These are phyloP conservation scores for Saccharomycopsis selenospora DNA, from an alignment of 805 yeast species.

Conservation along the genomic window DNA sequence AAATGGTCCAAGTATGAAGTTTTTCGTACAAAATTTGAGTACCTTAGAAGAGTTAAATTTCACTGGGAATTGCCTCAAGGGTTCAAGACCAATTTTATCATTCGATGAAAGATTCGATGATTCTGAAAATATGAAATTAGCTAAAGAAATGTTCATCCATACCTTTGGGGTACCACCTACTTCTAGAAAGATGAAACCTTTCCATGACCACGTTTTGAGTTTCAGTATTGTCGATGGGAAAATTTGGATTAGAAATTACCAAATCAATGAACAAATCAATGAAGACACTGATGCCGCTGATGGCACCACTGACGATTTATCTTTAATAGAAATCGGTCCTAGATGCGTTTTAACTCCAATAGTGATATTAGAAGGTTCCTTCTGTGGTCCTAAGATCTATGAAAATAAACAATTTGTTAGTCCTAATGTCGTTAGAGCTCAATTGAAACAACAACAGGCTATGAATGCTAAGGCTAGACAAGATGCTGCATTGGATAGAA, in stretches of 20 bases:
- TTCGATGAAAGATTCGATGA: conserved; percentile 76
- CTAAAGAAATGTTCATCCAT: conserved; percentile 78
- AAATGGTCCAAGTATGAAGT: conserved; percentile 93
- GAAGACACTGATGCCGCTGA: conserved; percentile 41
- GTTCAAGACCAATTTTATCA: conserved; percentile 88
- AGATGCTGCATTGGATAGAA: conserved; percentile 70
- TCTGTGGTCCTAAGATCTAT: conserved; percentile 95
- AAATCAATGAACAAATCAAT: conserved; percentile 60
- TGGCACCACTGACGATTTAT: conserved; percentile 45
- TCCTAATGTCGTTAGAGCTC: conserved; percentile 92
- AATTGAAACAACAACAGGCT: conserved; percentile 72
- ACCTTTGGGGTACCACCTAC: conserved; percentile 92
- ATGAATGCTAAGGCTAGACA: conserved; percentile 69
- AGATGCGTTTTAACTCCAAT: conserved; percentile 89
- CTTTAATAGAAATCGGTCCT: conserved; percentile 93
- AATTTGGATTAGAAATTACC: conserved; percentile 93
- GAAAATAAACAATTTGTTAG: conserved; percentile 96
- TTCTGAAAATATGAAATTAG: conserved; percentile 58
- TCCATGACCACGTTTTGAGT: conserved; percentile 90
- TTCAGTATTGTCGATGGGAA: conserved; percentile 88
- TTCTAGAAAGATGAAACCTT: conserved; percentile 90
- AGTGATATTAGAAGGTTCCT: conserved; percentile 89
- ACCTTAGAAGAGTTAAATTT: conserved; percentile 93
- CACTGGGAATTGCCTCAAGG: conserved; percentile 92
- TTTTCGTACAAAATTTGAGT: conserved; percentile 89